Evolutionary conservation across 768 basidiomycete genomes (phyloP), one percentile per base, ranked within the genome.

Genomic region (Boletus vinaceobasis): DNA sequence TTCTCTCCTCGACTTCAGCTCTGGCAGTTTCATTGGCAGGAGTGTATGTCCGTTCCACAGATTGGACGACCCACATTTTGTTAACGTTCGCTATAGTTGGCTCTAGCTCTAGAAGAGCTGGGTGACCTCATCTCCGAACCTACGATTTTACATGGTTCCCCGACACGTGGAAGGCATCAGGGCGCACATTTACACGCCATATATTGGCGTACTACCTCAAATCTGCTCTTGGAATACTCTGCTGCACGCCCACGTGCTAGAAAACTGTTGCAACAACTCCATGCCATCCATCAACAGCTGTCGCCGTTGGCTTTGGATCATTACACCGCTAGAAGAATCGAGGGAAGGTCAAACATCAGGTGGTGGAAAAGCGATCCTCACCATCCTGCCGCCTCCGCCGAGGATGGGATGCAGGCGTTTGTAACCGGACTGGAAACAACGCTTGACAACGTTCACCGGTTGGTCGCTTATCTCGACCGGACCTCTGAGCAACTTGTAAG

Each of bases 171-270:
- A 38, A 33, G 49, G 1, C 17, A 42, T 19, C 59, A 51, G 13
- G 59, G 64, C 11, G 46, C 45, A 27, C 66, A 50, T 21, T 51
- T 67, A 14, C 52, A 62, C 35, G 69, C 62, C 4, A 61, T 72
- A 45, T 70, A 60, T 46, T 65, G 58, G 59, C 71, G 65, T 27
- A 65, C 67, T 5, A 42, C 69, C 1, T 71, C 71, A 5, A 71
- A 67, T 39, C 65, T 71, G 15, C 62, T 72, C 19, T 52, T 71
- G 26, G 71, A 71, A 52, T 72, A 71, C 51, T 67, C 69, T 5
- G 68, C 67, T 27, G 60, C 63, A 15, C 64, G 65, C 33, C 60
- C 53, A 7, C 71, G 60, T 14, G 56, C 52, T 15, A 56, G 50
- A 49, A 54, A 35, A 32, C 13, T 69, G 4, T 46, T 61, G 13